Conservation (phyloP, 2,329 filamentous ascomycete species). For the Corinectria fuckeliana region DNA sequence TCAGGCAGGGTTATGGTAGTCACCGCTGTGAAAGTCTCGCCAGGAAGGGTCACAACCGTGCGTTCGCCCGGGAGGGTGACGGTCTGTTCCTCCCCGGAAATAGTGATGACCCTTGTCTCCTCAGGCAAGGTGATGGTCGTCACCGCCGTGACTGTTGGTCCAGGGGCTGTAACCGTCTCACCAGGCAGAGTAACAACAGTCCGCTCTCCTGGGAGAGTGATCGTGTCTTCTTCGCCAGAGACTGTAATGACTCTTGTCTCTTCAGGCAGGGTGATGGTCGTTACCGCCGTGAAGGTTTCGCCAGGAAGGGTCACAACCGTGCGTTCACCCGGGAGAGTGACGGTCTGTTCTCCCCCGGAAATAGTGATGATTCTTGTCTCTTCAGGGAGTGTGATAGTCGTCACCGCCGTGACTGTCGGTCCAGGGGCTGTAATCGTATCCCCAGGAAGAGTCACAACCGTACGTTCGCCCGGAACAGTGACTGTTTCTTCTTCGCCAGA, state of each 20-base stretch:
- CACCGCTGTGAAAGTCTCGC: not conserved
- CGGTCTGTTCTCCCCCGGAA: not conserved
- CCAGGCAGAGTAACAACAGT: not conserved
- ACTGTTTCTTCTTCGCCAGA: not conserved
- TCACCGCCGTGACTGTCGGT: not conserved
- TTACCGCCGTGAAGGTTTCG: not conserved
- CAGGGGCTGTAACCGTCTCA: too few species aligned
- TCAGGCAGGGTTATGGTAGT: not conserved
- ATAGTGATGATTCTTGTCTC: conserved; percentile 2
- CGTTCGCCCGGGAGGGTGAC: not conserved
- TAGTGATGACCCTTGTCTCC: not conserved
- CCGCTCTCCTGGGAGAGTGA: conserved; percentile 9
- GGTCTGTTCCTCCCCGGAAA: not conserved
- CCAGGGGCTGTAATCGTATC: not conserved
- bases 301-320: not conserved
- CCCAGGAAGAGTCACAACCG: conserved; percentile 1
- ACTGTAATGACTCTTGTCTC: conserved; percentile 20
- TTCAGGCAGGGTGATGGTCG: conserved; percentile 13
- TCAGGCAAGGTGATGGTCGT: not conserved
- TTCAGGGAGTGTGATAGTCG: not conserved
- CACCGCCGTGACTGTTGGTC: not conserved
- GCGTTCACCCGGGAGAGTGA: conserved; percentile 1
- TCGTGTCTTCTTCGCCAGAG: conserved; percentile 16
- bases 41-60: not conserved
- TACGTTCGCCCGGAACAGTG: not conserved